Conservation (phyloP, 2,329 filamentous ascomycete species). For the Colletotrichum tabaci region DNA sequence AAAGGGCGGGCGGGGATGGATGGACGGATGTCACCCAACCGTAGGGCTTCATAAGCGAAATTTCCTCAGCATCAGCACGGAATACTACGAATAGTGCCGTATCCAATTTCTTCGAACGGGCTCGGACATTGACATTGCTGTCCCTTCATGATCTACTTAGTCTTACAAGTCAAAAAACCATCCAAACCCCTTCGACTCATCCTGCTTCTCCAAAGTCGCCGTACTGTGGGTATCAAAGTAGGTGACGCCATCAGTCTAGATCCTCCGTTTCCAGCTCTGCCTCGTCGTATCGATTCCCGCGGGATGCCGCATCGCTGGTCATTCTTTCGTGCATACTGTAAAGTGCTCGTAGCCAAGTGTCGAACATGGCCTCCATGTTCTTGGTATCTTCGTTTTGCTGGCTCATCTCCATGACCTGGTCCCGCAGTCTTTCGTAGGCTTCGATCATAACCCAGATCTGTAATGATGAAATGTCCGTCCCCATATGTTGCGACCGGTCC, state of each 20-base stretch:
- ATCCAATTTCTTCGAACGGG: neutral
- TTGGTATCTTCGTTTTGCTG: constrained; percentile 48
- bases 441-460: constrained; percentile 73
- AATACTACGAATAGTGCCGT: neutral
- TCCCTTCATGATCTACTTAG: neutral
- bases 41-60: neutral
- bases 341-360: constrained; percentile 66
- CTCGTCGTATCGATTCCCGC: constrained; percentile 46
- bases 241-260: constrained; percentile 2
- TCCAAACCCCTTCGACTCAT: neutral
- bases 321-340: constrained; percentile 62
- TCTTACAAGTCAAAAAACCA: neutral
- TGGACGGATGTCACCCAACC: neutral
- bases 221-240: constrained; percentile 3
- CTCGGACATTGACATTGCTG: neutral
- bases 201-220: no score
- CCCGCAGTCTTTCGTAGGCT: constrained; percentile 68
- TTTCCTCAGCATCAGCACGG: neutral
- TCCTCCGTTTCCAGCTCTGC: constrained; percentile 36
- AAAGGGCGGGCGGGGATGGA: no score
- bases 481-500: constrained; percentile 46
- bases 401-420: constrained; percentile 57
- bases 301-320: constrained; percentile 48
- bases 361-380: constrained; percentile 60
- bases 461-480: constrained; percentile 58